Evolutionary conservation across 805 yeast genomes (phyloP).

Genomic region (Huiozyma naganishii): DNA sequence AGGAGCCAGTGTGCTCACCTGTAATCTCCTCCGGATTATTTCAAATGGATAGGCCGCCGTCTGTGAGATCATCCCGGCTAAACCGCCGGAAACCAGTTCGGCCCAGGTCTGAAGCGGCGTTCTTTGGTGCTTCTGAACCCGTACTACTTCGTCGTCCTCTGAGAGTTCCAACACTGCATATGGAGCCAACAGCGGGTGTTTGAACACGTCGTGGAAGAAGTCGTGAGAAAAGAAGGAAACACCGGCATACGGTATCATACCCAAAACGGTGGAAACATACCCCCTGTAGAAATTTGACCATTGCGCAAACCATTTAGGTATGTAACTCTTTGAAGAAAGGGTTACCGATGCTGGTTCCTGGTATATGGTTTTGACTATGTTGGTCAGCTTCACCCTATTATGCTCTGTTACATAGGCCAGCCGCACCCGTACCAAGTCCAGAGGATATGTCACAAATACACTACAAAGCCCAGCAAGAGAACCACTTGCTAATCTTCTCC

Average conservation of each 20-base stretch:
- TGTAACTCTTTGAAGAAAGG: conserved; percentile 27
- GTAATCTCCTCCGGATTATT: conserved; percentile 88
- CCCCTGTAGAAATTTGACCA: conserved; percentile 80
- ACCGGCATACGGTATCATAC: conserved; percentile 97
- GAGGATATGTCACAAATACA: conserved; percentile 83
- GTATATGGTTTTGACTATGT: conserved; percentile 23
- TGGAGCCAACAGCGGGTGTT: conserved; percentile 44
- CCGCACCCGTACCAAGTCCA: conserved; percentile 82
- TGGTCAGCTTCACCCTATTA: conserved; percentile 19
- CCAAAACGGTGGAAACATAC: conserved; percentile 83
- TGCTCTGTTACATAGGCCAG: conserved; percentile 74
- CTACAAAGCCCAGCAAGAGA: conserved; percentile 81
- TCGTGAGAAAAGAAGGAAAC: conserved; percentile 95
- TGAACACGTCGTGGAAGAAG: conserved; percentile 71
- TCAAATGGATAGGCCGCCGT: conserved; percentile 96
- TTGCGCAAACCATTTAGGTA: conserved; percentile 27
- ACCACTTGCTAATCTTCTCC: conserved; percentile 76
- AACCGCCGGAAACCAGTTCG: conserved; percentile 85
- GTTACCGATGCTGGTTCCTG: conserved; percentile 24
- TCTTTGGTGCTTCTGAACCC: conserved; percentile 27
- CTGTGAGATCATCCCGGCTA: conserved; percentile 92
- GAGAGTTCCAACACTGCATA: conserved; percentile 36
- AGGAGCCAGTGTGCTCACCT: conserved; percentile 74
- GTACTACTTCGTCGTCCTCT: conserved; percentile 11
- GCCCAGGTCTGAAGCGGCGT: conserved; percentile 82